A percentile compares a stretch with the other conserved stretches of the same genome.
These are phyloP conservation scores for Peniophora sp. DNA, from an alignment of 1,284 basidiomycete genomes.

Conservation along the genomic window DNA sequence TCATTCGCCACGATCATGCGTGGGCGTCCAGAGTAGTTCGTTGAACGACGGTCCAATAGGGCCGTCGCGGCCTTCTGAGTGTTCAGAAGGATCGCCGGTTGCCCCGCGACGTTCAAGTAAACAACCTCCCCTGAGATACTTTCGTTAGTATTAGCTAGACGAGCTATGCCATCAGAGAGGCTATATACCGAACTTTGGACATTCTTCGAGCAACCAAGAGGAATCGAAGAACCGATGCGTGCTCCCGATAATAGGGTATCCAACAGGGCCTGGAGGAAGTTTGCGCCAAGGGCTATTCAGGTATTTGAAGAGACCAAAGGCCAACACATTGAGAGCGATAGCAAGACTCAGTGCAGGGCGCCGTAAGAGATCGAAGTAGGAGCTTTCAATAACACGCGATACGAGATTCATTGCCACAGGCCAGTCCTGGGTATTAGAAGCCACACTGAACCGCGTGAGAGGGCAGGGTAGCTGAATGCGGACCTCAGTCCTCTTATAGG, in stretches of 20 bases:
- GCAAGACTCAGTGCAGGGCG: no score
- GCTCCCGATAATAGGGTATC: neutral
- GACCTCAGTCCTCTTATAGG: no score
- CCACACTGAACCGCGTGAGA: no score
- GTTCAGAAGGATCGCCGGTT: neutral
- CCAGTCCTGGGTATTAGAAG: no score
- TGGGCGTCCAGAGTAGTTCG: neutral
- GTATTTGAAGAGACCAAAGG: neutral
- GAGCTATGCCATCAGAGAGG: no score
- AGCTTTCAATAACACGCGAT: no score
- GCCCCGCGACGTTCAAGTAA: neutral
- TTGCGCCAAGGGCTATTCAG: neutral
- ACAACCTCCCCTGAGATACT: constrained; percentile 5
- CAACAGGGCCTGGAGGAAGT: neutral
- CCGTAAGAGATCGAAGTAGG: no score
- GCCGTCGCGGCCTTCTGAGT: neutral
- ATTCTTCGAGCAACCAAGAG: neutral
- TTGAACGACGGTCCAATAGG: neutral
- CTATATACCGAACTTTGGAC: neutral
- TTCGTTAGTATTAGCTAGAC: no score
- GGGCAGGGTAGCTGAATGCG: no score
- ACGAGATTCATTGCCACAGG: no score
- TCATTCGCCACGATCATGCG: neutral
- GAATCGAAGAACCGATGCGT: neutral
- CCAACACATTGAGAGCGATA: neutral